phyloP scores from a whole-genome alignment of 2,329 filamentous ascomycete genomes.

The Trichoderma endophyticum region DNA sequence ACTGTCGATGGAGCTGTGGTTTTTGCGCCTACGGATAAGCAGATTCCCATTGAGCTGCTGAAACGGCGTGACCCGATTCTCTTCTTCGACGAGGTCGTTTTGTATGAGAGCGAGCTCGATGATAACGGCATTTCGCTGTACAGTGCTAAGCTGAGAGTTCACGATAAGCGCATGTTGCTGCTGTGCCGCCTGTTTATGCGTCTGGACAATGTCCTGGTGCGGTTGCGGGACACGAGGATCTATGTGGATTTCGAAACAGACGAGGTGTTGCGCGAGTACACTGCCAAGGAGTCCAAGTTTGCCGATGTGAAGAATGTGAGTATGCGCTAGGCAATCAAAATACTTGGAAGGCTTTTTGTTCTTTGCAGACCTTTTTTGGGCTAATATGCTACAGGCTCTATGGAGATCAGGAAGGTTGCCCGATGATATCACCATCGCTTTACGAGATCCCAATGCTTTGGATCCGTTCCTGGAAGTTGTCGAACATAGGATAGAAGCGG shows the following conservation, averaged over 20 bases:
- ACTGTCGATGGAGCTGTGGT: constrained; percentile 45
- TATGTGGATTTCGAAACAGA: constrained; percentile 84
- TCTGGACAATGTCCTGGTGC: constrained; percentile 82
- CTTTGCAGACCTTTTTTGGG: neutral
- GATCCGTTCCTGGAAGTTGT: constrained; percentile 67
- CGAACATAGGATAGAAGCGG: constrained; percentile 61
- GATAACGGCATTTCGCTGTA: constrained; percentile 94
- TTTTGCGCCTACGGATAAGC: constrained; percentile 33
- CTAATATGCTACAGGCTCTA: constrained; percentile 41
- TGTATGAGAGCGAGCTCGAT: constrained; percentile 96
- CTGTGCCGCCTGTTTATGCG: constrained; percentile 88
- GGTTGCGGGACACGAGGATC: constrained; percentile 84
- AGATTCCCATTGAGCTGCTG: constrained; percentile 82
- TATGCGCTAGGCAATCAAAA: neutral
- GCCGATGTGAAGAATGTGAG: constrained; percentile 67
- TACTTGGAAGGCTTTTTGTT: neutral
- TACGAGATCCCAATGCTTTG: constrained; percentile 78
- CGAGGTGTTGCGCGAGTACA: constrained; percentile 84
- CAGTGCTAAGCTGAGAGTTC: constrained; percentile 88
- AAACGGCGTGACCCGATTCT: constrained; percentile 88
- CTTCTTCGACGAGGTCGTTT: constrained; percentile 93
- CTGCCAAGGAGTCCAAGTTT: constrained; percentile 79
- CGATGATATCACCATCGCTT: constrained; percentile 70
- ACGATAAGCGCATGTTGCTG: constrained; percentile 82
- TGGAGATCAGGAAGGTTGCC: constrained; percentile 50